Percentiles rank a stretch among this genome's conserved stretches.
These are phyloP conservation scores for Pythium utonaiense DNA, from an alignment of 352 stramenopile genomes.

Conservation along the genomic window DNA sequence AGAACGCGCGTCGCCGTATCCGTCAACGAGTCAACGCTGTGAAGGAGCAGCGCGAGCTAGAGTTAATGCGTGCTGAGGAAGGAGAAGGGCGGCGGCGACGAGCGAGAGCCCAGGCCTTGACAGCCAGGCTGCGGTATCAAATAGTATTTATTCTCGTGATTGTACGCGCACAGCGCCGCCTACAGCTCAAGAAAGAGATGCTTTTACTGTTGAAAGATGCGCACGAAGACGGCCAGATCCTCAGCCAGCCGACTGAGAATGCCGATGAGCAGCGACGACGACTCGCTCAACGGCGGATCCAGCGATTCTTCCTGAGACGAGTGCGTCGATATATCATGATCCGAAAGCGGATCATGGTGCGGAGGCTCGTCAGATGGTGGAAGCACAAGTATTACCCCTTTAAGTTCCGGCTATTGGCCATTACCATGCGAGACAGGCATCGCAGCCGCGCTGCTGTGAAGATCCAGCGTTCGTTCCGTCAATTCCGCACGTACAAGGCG, in stretches of 20 bases:
- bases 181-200: constrained; percentile 38
- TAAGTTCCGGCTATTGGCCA: constrained; percentile 30
- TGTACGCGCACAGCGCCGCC: constrained; percentile 26
- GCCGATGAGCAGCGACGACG: background rate
- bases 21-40: background rate
- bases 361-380: constrained; percentile 47
- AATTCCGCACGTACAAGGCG: constrained; percentile 22
- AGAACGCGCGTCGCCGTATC: background rate
- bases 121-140: constrained; percentile 26
- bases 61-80: constrained; percentile 6
- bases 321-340: constrained; percentile 41
- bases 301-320: constrained; percentile 45
- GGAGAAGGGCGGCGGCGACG: background rate
- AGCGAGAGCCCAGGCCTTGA: constrained; percentile 5
- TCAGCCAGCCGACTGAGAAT: background rate
- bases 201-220: constrained; percentile 35
- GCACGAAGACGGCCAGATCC: constrained; percentile 30
- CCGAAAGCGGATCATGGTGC: constrained; percentile 48
- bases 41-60: constrained; percentile 3
- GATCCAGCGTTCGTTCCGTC: constrained; percentile 44
- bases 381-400: constrained; percentile 18
- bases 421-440: constrained; percentile 1
- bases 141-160: constrained; percentile 38
- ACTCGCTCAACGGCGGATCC: constrained; percentile 34
- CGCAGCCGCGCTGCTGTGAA: constrained; percentile 27